Conservation (phyloP, 768 basidiomycete species). For the Termitomyces titanicus region DNA sequence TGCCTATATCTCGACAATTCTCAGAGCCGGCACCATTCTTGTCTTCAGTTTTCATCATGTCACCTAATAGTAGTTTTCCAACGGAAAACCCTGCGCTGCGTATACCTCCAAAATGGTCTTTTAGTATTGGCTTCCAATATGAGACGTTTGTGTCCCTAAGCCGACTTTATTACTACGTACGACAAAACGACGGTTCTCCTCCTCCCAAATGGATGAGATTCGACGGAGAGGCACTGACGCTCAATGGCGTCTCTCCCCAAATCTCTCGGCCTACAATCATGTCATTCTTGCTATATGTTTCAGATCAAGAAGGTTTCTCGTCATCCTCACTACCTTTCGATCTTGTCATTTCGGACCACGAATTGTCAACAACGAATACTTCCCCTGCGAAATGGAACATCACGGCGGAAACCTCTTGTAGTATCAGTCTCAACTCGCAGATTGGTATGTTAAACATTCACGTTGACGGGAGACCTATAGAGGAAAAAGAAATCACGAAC, state of each 20-base stretch:
- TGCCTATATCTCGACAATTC: constrained; percentile 60
- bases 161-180: constrained; percentile 59
- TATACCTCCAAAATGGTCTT: constrained; percentile 82
- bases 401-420: constrained; percentile 53
- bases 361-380: constrained; percentile 50
- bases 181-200: constrained; percentile 60
- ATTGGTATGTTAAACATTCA: constrained; percentile 61
- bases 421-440: constrained; percentile 47
- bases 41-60: constrained; percentile 71
- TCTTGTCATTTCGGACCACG: constrained; percentile 64
- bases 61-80: constrained; percentile 54
- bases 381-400: constrained; percentile 68
- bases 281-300: constrained; percentile 58
- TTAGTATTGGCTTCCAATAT: constrained; percentile 79
- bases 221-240: constrained; percentile 61
- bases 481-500: constrained; percentile 51
- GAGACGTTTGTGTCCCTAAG: constrained; percentile 52
- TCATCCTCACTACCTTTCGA: constrained; percentile 58
- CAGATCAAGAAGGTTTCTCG: constrained; percentile 71
- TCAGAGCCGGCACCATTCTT: constrained; percentile 54
- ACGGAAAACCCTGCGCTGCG: constrained; percentile 55
- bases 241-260: constrained; percentile 73
- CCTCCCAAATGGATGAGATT: constrained; percentile 79
- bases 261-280: constrained; percentile 38
- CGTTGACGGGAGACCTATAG: constrained; percentile 57